These are phyloP conservation scores for Hericium rajendrae DNA, from an alignment of 768 basidiomycete species.

Conservation along the genomic window DNA sequence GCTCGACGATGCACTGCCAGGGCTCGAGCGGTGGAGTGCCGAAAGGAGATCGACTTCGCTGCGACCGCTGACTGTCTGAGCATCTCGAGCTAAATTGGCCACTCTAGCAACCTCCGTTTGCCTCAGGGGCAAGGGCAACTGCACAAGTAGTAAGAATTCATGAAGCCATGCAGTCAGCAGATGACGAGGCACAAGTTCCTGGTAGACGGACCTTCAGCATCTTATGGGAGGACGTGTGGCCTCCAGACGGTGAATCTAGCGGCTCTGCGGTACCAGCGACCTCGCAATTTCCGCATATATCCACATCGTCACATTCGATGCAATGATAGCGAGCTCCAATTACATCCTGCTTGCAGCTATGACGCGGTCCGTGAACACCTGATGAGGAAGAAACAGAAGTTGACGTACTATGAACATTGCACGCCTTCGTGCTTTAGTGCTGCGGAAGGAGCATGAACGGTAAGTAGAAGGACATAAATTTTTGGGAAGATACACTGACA, in stretches of 20 bases:
- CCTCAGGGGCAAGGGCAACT: conserved; percentile 82
- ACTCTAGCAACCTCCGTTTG: no score
- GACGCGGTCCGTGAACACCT: not conserved
- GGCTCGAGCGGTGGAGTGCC: conserved; percentile 8
- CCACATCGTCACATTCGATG: conserved; percentile 61
- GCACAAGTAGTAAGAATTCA: no score
- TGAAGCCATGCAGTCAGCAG: no score
- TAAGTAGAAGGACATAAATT: not conserved
- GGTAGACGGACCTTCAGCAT: conserved; percentile 70
- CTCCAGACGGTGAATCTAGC: conserved; percentile 65
- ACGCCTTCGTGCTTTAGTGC: conserved; percentile 14
- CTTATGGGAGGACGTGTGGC: conserved; percentile 80
- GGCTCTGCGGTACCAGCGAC: conserved; percentile 80
- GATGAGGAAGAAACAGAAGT: not conserved
- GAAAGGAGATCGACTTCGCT: not conserved
- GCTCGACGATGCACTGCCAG: conserved; percentile 8
- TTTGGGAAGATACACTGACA: conserved; percentile 1
- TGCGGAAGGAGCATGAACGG: not conserved
- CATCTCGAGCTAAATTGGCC: no score
- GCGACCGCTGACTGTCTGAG: no score
- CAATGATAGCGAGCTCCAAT: conserved; percentile 91
- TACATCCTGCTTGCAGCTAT: conserved; percentile 81
- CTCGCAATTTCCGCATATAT: conserved; percentile 84
- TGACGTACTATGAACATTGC: conserved; percentile 10
- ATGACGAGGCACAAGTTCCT: no score